Evolutionary conservation across 2,329 filamentous ascomycete genomes (phyloP).

Genomic region (Fusarium xylarioides): DNA sequence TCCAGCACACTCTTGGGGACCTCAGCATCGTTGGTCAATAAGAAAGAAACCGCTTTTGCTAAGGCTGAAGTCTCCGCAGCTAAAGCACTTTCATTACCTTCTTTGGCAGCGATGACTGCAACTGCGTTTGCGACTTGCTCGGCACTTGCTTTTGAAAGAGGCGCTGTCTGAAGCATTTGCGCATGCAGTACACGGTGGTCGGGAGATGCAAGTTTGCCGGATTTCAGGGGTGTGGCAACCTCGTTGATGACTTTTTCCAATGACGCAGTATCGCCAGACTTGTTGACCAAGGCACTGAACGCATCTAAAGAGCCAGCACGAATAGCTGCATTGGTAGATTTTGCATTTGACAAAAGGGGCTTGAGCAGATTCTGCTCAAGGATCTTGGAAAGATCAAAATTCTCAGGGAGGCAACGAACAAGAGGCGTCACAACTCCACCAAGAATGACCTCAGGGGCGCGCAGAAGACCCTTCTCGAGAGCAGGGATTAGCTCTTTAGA

Average conservation of each 20-base stretch:
- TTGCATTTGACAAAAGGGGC: conserved; percentile 87
- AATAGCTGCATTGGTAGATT: conserved; percentile 84
- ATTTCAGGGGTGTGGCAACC: conserved; percentile 80
- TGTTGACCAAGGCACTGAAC: conserved; percentile 74
- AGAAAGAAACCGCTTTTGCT: conserved; percentile 68
- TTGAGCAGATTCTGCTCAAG: conserved; percentile 80
- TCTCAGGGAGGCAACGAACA: conserved; percentile 72
- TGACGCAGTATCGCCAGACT: conserved; percentile 64
- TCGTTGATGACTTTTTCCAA: conserved; percentile 79
- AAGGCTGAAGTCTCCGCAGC: conserved; percentile 79
- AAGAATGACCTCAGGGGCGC: conserved; percentile 89
- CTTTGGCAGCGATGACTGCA: conserved; percentile 76
- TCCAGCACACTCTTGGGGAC: conserved; percentile 75
- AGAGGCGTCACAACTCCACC: conserved; percentile 80
- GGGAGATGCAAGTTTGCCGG: conserved; percentile 82
- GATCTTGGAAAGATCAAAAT: conserved; percentile 80
- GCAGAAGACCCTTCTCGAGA: conserved; percentile 86
- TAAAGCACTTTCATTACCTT: conserved; percentile 87
- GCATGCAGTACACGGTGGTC: conserved; percentile 87
- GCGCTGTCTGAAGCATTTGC: conserved; percentile 77
- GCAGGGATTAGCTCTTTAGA: conserved; percentile 79
- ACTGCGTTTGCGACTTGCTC: conserved; percentile 73
- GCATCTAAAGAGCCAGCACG: conserved; percentile 78
- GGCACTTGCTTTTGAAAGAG: conserved; percentile 68
- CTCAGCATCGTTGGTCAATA: conserved; percentile 68